A percentile compares a stretch with the other conserved stretches of the same genome.
phyloP scores from a whole-genome alignment of 2,329 filamentous ascomycete species.

The Drechslera avenae region DNA sequence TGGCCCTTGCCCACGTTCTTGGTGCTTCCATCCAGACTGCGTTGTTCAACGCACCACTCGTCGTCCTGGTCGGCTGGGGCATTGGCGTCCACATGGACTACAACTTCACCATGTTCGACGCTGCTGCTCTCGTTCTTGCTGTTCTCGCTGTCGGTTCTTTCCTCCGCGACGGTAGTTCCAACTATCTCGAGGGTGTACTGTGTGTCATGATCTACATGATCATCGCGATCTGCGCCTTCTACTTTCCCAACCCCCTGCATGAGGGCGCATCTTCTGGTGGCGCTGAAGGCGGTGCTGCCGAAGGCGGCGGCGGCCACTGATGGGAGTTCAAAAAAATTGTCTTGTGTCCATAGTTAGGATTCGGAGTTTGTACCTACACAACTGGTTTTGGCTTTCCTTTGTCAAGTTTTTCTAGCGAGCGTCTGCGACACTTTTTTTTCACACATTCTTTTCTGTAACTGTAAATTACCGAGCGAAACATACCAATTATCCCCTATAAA shows the following conservation, averaged over 20 bases:
- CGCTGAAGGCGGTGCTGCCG: background rate
- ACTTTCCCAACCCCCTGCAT: conserved; percentile 60
- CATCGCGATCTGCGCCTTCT: conserved; percentile 66
- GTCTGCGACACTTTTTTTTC: conserved; percentile 10
- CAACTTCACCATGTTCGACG: conserved; percentile 86
- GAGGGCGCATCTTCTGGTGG: conserved; percentile 19
- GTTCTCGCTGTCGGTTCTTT: conserved; percentile 89
- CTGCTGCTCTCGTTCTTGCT: conserved; percentile 78
- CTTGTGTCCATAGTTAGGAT: conserved; percentile 1
- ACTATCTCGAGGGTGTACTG: conserved; percentile 85
- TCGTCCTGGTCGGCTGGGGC: conserved; percentile 84
- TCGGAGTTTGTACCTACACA: background rate
- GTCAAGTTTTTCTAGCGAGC: conserved; percentile 7
- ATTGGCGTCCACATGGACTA: conserved; percentile 70
- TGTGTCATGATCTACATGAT: conserved; percentile 73
- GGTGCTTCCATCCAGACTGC: conserved; percentile 89
- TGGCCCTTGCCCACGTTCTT: conserved; percentile 82
- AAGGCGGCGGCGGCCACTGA: conserved; percentile 8
- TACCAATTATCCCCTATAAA: conserved; percentile 2
- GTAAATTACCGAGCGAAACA: conserved; percentile 24
- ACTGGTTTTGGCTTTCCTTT: background rate
- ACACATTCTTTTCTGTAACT: background rate
- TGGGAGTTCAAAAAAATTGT: background rate
- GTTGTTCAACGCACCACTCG: conserved; percentile 82
- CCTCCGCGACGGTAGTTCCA: conserved; percentile 83